Base-by-base conservation (phyloP, 2,329 filamentous ascomycete genomes). In the Cladophialophora chaetospira region DNA sequence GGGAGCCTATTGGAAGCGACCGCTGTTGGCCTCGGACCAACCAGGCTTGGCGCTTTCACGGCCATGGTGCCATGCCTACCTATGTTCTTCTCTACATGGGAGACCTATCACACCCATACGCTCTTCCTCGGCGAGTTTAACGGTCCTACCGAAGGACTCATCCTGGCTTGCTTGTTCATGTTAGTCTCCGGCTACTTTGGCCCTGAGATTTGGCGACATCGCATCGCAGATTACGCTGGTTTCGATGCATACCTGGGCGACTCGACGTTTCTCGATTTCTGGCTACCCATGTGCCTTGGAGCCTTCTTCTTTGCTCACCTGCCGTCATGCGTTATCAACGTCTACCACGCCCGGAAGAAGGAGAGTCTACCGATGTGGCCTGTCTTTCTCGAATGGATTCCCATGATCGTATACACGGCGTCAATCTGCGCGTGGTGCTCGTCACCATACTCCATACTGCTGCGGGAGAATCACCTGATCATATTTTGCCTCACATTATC, bases 11-110 rank as follows among this genome's bases (percentile, higher is more conserved):
- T 96, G 61, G 91, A 97, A 74, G 93, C 90, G 4, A 93, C 90
- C 13, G 92, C 93, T 51, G 94, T 99, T 88, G 93, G 89, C 23
- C 82, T 96, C 49, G 94, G 94, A 36, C 85, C 89, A 3, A 90
- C 89, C 15, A 87, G 86, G 62, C 85, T 90, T 17, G 94, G 94
- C 64, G 88, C 94, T 55, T 95, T 96, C 71, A 97, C 94, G 1
- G 91, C 92, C 1, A 79, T 99, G 40, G 86, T 93, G 59, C 94
- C 94, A 1, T 95, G 91, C 66, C 78, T 99, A 42, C 90, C 94
- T 58, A 99, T 99, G 94, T 99, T 96, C 80, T 97, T 99, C 77
- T 97, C 93, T 2, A 99, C 94, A 1, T 99, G 94, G 94, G 94
- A 99, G 76, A 99, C 94, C 1, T 99, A 97, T 73, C 94, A 99